Evolutionary conservation across 495 filamentous ascomycete genomes (phyloP).

Genomic region (Tuber indicum): DNA sequence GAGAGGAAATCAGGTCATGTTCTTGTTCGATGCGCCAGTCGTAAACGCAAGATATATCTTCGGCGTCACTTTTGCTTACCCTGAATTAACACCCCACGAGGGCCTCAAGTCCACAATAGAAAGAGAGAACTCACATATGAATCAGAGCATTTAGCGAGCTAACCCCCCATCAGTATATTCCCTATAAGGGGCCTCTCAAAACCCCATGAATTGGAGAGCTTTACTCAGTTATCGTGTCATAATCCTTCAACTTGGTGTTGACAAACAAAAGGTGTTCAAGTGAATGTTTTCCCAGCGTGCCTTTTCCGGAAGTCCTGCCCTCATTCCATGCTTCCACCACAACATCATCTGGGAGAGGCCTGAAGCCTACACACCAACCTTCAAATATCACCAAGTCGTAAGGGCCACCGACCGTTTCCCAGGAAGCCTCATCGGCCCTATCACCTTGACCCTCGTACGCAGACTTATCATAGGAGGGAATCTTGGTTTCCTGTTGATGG

Average conservation of each 20-base stretch:
- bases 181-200: neutral
- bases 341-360: conserved; percentile 52
- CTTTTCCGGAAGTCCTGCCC: conserved; percentile 46
- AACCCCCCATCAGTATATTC: neutral
- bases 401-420: conserved; percentile 58
- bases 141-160: conserved; percentile 72
- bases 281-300: conserved; percentile 51
- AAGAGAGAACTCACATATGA: conserved; percentile 57
- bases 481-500: conserved; percentile 49
- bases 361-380: conserved; percentile 90
- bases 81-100: neutral
- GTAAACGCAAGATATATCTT: conserved; percentile 71
- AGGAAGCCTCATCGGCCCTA: conserved; percentile 55
- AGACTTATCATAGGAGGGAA: conserved; percentile 72
- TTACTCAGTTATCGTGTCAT: conserved; percentile 66
- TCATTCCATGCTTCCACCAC: conserved; percentile 55
- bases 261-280: conserved; percentile 65
- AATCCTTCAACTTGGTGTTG: conserved; percentile 61
- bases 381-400: conserved; percentile 71
- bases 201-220: neutral
- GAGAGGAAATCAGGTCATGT: conserved; percentile 55
- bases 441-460: conserved; percentile 72
- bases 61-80: conserved; percentile 56
- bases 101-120: neutral
- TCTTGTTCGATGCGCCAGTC: conserved; percentile 84